Percentiles rank a stretch among this genome's conserved stretches.
Evolutionary conservation across 768 basidiomycete species (phyloP).

Genomic region (Termitomyces sp.): DNA sequence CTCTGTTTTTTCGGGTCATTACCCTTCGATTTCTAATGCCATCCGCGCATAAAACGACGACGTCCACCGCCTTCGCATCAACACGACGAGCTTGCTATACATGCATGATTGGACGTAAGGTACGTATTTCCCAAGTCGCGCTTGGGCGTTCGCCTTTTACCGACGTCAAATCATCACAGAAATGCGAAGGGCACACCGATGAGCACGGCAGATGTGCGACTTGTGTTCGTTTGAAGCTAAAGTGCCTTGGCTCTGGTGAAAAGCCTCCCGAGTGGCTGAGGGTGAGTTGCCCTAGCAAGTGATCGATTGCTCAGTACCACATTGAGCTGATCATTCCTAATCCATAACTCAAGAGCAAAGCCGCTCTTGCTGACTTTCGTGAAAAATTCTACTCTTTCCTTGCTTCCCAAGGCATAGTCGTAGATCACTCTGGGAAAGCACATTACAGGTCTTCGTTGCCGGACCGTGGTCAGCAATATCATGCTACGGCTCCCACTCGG

Average conservation of each 20-base stretch:
- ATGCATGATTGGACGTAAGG: conserved; percentile 84
- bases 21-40: background rate
- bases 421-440: conserved; percentile 5
- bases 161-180: conserved; percentile 41
- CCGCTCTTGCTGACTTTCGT: conserved; percentile 9
- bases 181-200: conserved; percentile 78
- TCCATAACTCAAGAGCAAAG: background rate
- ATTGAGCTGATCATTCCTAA: conserved; percentile 7
- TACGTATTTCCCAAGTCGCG: conserved; percentile 20
- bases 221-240: conserved; percentile 72
- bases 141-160: conserved; percentile 3
- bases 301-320: conserved; percentile 8
- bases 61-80: background rate
- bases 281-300: conserved; percentile 39
- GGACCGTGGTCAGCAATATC: conserved; percentile 7
- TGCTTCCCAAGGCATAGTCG: conserved; percentile 12
- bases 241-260: conserved; percentile 82
- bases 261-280: conserved; percentile 85
- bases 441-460: conserved; percentile 6
- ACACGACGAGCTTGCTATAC: conserved; percentile 56
- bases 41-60: background rate
- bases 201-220: conserved; percentile 65
- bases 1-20: background rate
- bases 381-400: conserved; percentile 11
- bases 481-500: background rate